A percentile compares a stretch with the other conserved stretches of the same genome.
Evolutionary conservation across 2,329 filamentous ascomycete species (phyloP).

Genomic region (Colletotrichum australisinense): DNA sequence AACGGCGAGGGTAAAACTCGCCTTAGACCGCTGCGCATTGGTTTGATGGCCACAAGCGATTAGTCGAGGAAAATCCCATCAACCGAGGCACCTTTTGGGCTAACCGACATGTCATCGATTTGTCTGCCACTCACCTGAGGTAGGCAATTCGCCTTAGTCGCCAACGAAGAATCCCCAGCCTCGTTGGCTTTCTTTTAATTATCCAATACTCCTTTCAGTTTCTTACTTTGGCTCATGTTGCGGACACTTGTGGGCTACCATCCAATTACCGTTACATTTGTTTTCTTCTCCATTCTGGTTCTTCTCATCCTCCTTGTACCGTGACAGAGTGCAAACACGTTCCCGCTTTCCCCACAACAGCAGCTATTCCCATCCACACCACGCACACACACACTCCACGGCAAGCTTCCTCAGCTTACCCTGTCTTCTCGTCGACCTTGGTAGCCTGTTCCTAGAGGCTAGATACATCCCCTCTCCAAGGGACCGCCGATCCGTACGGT

Average conservation of each 20-base stretch:
- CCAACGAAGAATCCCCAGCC: not conserved
- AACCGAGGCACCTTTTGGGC: constrained; percentile 12
- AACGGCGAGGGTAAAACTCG: not conserved
- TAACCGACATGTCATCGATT: constrained; percentile 10
- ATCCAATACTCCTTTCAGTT: not conserved
- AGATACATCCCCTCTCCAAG: not conserved
- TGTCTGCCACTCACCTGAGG: not conserved
- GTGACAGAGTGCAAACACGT: not conserved
- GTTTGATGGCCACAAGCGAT: constrained; percentile 10
- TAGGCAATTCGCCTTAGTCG: not conserved
- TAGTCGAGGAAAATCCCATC: constrained; percentile 3
- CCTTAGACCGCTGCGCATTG: not conserved
- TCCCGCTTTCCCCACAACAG: not conserved
- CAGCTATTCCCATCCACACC: not conserved
- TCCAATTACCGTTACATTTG: not conserved
- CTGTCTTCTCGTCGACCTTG: not conserved
- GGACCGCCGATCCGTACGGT: constrained; percentile 1
- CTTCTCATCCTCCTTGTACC: not conserved
- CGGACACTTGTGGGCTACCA: not conserved
- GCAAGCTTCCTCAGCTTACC: constrained; percentile 4
- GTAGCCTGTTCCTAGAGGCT: not conserved
- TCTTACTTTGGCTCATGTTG: not conserved
- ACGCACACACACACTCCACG: not conserved
- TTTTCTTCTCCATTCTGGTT: not conserved
- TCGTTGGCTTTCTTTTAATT: constrained; percentile 1